Percentiles rank a stretch among this genome's conserved stretches.
These are phyloP conservation scores for Ambispora gerdemannii DNA, from an alignment of 192 early-diverging fungal species.

Conservation along the genomic window DNA sequence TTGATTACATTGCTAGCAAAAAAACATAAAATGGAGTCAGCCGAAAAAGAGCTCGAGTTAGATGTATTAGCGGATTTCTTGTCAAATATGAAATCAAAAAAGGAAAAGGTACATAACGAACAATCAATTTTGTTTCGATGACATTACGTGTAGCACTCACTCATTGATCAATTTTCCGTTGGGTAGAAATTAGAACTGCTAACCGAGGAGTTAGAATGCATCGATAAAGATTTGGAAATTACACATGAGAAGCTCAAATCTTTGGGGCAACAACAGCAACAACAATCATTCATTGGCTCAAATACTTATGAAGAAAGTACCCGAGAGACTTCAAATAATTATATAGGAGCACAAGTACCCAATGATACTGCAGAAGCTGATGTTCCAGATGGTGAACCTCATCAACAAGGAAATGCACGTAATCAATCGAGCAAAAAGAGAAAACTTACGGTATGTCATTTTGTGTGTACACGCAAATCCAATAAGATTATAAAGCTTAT, in stretches of 20 bases:
- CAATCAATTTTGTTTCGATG: too few species aligned
- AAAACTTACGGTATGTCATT: constrained; percentile 35
- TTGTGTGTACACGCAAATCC: neutral
- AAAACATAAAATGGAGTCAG: constrained; percentile 56
- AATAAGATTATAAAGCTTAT: too few species aligned
- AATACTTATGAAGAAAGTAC: constrained; percentile 35
- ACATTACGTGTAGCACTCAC: too few species aligned
- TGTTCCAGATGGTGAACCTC: constrained; percentile 35
- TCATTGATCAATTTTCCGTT: too few species aligned
- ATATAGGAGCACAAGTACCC: constrained; percentile 32
- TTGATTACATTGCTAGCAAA: constrained; percentile 57
- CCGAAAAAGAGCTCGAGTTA: constrained; percentile 57
- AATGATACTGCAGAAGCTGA: constrained; percentile 40
- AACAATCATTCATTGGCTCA: constrained; percentile 22
- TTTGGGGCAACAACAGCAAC: constrained; percentile 31
- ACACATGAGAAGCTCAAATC: constrained; percentile 39
- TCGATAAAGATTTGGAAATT: constrained; percentile 45
- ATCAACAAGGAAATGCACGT: constrained; percentile 28
- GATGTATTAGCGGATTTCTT: constrained; percentile 64
- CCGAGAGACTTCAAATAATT: constrained; percentile 19
- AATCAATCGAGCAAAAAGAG: constrained; percentile 19
- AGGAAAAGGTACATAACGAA: constrained; percentile 44
- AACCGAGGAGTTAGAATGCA: constrained; percentile 41
- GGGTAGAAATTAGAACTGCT: constrained; percentile 41
- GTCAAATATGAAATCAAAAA: constrained; percentile 52